Evolutionary conservation across 108 stramenopile species (phyloP).

Genomic region (Mediolabrus comicus): DNA sequence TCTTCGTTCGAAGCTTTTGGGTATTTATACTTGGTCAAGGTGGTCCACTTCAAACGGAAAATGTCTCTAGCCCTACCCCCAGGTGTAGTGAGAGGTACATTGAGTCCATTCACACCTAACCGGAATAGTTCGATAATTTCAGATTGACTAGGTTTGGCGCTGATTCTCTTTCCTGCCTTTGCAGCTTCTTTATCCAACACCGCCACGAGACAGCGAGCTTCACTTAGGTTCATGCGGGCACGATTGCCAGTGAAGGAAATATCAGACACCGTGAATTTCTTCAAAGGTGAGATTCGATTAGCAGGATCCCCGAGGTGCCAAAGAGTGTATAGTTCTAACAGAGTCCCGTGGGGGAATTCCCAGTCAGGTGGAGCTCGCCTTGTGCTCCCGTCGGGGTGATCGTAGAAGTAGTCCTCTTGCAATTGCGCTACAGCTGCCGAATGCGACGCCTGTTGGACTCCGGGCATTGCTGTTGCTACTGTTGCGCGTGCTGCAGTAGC

Average conservation of each 20-base stretch:
- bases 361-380: not conserved
- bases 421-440: not conserved
- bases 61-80: not conserved
- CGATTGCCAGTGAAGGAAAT: not conserved
- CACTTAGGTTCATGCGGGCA: not conserved
- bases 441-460: too few relatives aligned
- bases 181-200: not conserved
- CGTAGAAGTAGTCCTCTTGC: not conserved
- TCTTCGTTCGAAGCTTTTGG: not conserved
- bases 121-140: not conserved
- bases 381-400: not conserved
- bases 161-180: not conserved
- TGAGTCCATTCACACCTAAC: not conserved
- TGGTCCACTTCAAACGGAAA: conserved; percentile 5
- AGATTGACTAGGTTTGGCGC: not conserved
- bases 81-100: not conserved
- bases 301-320: not conserved
- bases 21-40: not conserved
- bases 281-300: not conserved
- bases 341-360: not conserved
- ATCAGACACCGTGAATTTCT: not conserved
- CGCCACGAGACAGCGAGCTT: not conserved
- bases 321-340: not conserved
- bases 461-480: not conserved
- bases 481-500: not conserved